phyloP scores from a whole-genome alignment of 78 protist genomes.

The Monosiga brevicollis region DNA sequence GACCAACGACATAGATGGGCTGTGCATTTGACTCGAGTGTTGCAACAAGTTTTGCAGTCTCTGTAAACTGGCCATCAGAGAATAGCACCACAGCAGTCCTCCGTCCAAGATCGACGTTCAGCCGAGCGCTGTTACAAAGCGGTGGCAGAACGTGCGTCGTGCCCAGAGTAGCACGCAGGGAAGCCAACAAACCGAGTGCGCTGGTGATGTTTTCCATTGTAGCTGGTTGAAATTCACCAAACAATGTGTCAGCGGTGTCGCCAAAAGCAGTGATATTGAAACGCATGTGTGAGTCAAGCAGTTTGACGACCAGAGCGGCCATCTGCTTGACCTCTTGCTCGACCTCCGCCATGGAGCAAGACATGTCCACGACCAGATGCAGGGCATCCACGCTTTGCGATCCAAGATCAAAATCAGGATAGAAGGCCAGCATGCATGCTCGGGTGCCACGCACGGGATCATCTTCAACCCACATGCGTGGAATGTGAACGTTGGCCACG shows the following conservation, averaged over 20 bases:
- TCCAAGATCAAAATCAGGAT: slow-evolving; percentile 37
- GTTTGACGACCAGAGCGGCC: no score
- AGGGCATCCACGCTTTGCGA: not conserved
- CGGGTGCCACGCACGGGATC: not conserved
- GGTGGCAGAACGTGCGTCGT: not conserved
- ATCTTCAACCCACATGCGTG: slow-evolving; percentile 58
- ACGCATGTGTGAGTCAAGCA: not conserved
- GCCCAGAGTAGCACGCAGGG: not conserved
- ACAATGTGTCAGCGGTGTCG: not conserved
- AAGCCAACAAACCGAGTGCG: not conserved
- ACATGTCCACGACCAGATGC: slow-evolving; percentile 22
- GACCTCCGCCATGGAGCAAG: slow-evolving; percentile 26
- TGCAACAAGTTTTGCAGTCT: no score
- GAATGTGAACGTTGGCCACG: slow-evolving; percentile 30
- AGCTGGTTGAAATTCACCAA: not conserved
- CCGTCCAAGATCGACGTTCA: not conserved
- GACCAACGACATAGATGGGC: no score
- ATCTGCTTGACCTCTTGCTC: not conserved
- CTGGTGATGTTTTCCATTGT: not conserved
- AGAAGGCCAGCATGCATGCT: slow-evolving; percentile 47
- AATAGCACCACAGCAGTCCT: not conserved
- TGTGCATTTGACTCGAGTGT: no score
- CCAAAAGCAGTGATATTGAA: slow-evolving; percentile 41
- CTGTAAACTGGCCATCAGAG: slow-evolving; percentile 10
- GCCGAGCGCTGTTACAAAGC: not conserved